These are phyloP conservation scores for Chlorencoelia australis DNA, from an alignment of 2,329 filamentous ascomycete genomes.

Conservation along the genomic window DNA sequence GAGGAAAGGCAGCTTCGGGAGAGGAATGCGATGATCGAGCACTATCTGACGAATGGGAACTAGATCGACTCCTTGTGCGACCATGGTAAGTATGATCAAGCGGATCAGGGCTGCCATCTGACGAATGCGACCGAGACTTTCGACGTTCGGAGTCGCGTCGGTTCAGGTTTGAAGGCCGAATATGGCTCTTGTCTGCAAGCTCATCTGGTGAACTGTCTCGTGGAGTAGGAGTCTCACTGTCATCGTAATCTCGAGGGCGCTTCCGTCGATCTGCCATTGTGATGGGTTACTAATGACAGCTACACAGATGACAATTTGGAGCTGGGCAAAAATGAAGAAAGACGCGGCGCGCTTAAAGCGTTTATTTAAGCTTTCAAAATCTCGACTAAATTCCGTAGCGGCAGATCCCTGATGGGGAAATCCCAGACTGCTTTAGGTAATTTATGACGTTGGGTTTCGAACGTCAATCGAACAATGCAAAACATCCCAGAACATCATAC, in stretches of 20 bases:
- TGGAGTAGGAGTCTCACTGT: constrained; percentile 31
- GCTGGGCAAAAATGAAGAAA: too few species aligned
- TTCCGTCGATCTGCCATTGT: constrained; percentile 13
- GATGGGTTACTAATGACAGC: too few species aligned
- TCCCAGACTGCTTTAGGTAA: too few species aligned
- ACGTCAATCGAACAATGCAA: too few species aligned
- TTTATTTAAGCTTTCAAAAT: too few species aligned
- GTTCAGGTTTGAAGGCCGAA: constrained; percentile 25
- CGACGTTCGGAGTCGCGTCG: constrained; percentile 16
- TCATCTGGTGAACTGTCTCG: constrained; percentile 39
- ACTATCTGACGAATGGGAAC: constrained; percentile 12
- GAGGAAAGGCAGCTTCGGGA: constrained; percentile 13
- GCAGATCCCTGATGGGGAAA: too few species aligned
- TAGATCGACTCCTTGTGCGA: constrained; percentile 17
- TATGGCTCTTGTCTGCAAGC: constrained; percentile 23
- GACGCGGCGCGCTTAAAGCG: too few species aligned
- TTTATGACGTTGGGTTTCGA: too few species aligned
- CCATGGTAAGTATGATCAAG: constrained; percentile 20
- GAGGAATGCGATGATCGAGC: constrained; percentile 20
- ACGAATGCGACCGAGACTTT: constrained; percentile 17
- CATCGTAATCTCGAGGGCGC: constrained; percentile 24
- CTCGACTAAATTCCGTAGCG: too few species aligned
- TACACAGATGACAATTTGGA: too few species aligned
- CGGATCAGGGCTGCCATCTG: constrained; percentile 22
- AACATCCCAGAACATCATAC: too few species aligned